These are phyloP conservation scores for Paecilomyces fulvus DNA, from an alignment of 2,329 filamentous ascomycete genomes.

Conservation along the genomic window DNA sequence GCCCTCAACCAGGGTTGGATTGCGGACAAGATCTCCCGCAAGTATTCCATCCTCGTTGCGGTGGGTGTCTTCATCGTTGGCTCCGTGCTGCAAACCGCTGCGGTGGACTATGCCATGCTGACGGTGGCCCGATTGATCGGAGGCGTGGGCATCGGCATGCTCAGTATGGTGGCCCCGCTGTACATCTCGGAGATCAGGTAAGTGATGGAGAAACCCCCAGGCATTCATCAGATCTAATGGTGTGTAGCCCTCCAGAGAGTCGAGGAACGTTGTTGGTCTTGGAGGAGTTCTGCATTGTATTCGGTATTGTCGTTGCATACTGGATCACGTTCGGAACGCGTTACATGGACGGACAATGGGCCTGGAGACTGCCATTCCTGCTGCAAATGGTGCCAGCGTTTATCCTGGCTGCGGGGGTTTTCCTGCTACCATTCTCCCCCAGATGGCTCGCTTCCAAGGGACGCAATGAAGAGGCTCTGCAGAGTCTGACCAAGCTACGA, in stretches of 20 bases:
- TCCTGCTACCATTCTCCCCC: constrained; percentile 47
- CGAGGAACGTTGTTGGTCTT: constrained; percentile 10
- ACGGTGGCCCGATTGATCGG: constrained; percentile 16
- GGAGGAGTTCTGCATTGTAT: constrained; percentile 9
- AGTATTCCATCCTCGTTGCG: constrained; percentile 45
- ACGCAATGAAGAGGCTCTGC: constrained; percentile 42
- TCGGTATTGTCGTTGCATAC: constrained; percentile 8
- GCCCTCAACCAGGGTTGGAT: constrained; percentile 42
- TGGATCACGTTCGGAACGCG: constrained; percentile 1
- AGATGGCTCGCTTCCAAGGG: constrained; percentile 44
- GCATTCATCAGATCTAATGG: not conserved
- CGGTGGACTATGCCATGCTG: constrained; percentile 44
- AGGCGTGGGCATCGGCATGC: constrained; percentile 5
- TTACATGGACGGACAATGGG: not conserved
- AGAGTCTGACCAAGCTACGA: constrained; percentile 42
- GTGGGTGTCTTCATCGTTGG: constrained; percentile 46
- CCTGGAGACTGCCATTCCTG: not conserved
- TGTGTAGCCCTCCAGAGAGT: constrained; percentile 7
- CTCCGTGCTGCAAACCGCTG: constrained; percentile 43
- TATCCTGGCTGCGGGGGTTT: constrained; percentile 27
- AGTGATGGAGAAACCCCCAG: not conserved
- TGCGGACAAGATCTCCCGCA: constrained; percentile 45
- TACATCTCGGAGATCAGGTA: constrained; percentile 39
- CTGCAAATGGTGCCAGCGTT: constrained; percentile 38
- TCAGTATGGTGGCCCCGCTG: constrained; percentile 34